A percentile compares a stretch with the other conserved stretches of the same genome.
Conservation (phyloP, 345 rosid species). For the Populus tremula region DNA sequence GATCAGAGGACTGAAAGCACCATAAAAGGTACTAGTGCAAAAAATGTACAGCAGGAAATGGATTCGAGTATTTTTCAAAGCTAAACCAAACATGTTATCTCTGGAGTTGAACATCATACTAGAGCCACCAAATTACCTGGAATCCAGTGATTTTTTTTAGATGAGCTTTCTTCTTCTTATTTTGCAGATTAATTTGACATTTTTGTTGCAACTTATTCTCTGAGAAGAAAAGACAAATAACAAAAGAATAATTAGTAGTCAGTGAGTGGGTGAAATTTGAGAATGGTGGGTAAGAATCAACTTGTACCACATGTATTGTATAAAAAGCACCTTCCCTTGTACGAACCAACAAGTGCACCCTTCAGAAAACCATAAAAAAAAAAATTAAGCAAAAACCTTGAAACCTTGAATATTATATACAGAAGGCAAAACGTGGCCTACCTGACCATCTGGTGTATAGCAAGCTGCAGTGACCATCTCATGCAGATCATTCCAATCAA, state of each 20-base stretch:
- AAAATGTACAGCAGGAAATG: conserved; percentile 2
- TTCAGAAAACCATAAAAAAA: conserved; percentile 39
- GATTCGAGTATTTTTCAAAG: not conserved
- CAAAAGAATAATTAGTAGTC: conserved; percentile 2
- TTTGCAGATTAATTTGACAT: conserved; percentile 72
- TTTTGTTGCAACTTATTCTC: conserved; percentile 81
- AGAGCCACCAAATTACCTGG: conserved; percentile 53
- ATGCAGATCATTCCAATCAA: conserved; percentile 94
- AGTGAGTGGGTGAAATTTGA: not conserved
- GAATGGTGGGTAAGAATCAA: conserved; percentile 2
- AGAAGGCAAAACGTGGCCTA: conserved; percentile 18
- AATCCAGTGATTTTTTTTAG: conserved; percentile 95
- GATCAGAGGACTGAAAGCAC: conserved; percentile 21
- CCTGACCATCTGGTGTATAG: conserved; percentile 98
- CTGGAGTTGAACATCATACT: not conserved
- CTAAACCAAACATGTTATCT: not conserved
- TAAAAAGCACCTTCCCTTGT: conserved; percentile 83
- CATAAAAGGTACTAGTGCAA: conserved; percentile 7
- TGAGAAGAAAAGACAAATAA: conserved; percentile 24
- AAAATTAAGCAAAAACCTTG: conserved; percentile 9
- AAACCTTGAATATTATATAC: not conserved
- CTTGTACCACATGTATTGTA: conserved; percentile 65
- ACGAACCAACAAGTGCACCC: conserved; percentile 91
- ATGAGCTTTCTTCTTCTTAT: conserved; percentile 87
- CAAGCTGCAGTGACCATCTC: conserved; percentile 99